Evolutionary conservation across 441 rosid species (phyloP).

Genomic region (Populus hybrid): DNA sequence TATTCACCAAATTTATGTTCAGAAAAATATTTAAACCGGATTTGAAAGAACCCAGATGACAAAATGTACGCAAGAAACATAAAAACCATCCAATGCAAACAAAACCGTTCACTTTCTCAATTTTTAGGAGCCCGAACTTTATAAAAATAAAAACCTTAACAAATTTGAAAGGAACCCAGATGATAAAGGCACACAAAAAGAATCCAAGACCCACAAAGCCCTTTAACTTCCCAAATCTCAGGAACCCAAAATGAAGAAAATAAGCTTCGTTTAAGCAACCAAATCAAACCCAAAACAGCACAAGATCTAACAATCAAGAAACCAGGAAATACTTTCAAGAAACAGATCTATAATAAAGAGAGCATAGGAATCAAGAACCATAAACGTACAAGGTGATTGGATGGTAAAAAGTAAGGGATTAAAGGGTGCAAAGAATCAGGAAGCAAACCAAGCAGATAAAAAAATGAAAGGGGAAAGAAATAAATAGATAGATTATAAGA

Average conservation of each 20-base stretch:
- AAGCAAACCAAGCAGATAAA: background rate
- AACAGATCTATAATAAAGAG: background rate
- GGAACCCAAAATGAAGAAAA: background rate
- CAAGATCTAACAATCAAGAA: background rate
- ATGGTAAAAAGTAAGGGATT: background rate
- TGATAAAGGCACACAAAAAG: background rate
- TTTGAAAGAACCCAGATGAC: background rate
- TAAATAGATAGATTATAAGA: background rate
- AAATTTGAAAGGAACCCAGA: background rate
- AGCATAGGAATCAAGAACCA: background rate
- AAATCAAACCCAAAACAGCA: background rate
- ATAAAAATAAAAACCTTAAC: background rate
- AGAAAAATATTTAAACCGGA: background rate
- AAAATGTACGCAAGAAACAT: background rate
- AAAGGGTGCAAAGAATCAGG: conserved; percentile 4
- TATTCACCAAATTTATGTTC: background rate
- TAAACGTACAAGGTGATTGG: background rate
- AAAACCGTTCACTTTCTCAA: background rate
- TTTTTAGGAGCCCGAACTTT: background rate
- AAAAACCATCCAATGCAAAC: background rate
- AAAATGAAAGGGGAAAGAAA: background rate
- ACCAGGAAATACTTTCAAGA: background rate
- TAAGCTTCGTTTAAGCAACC: background rate
- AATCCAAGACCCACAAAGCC: background rate
- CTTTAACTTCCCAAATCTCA: background rate